A percentile compares a stretch with the other conserved stretches of the same genome.
Conservation (phyloP, 1,284 basidiomycete species). For the Lignosus rhinocerotis region DNA sequence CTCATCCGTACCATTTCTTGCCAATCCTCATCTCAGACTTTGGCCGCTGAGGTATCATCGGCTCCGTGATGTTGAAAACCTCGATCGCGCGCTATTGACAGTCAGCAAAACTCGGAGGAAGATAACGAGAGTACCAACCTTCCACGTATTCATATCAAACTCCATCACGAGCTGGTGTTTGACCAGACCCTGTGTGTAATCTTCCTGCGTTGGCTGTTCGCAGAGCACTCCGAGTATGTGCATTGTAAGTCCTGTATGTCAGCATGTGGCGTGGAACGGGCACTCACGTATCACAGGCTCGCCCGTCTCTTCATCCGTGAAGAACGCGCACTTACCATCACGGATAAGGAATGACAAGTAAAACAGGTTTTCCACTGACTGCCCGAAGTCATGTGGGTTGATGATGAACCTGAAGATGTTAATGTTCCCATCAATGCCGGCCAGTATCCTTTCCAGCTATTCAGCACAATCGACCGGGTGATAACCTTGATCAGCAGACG, state of each 20-base stretch:
- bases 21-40: conserved; percentile 54
- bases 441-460: conserved; percentile 59
- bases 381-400: conserved; percentile 86
- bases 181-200: conserved; percentile 62
- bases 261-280: background rate
- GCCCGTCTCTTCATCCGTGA: conserved; percentile 55
- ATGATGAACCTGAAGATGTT: conserved; percentile 85
- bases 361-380: conserved; percentile 93
- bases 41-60: conserved; percentile 67
- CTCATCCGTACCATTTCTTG: conserved; percentile 68
- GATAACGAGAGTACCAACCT: conserved; percentile 45
- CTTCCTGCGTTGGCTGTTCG: conserved; percentile 62
- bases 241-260: background rate
- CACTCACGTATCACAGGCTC: conserved; percentile 75
- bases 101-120: background rate
- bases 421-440: conserved; percentile 46
- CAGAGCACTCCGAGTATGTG: conserved; percentile 50
- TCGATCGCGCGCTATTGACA: conserved; percentile 70
- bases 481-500: too few species aligned
- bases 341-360: conserved; percentile 90
- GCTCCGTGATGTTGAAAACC: conserved; percentile 72
- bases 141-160: conserved; percentile 82
- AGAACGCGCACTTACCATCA: conserved; percentile 77
- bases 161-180: conserved; percentile 86
- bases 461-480: background rate